Conservation (phyloP, 1,139 yeast species). For the Candida tropicalis region DNA sequence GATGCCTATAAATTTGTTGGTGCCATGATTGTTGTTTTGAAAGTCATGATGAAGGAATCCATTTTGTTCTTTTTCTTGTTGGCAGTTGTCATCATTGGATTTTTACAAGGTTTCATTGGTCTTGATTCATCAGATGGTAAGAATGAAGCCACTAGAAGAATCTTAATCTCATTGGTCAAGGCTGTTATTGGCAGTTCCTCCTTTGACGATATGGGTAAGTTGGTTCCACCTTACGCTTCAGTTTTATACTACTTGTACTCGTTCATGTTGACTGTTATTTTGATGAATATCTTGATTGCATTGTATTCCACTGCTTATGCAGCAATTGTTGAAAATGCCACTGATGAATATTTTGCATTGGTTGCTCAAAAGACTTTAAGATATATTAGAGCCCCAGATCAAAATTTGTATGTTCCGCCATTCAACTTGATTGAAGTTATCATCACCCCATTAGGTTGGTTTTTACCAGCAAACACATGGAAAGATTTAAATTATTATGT, state of each 20-base stretch:
- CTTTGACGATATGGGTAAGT: conserved; percentile 66
- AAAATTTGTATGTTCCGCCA: conserved; percentile 84
- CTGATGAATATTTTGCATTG: conserved; percentile 71
- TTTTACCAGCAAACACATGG: conserved; percentile 29
- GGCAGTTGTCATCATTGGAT: conserved; percentile 72
- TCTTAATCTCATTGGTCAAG: conserved; percentile 65
- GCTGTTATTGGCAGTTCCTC: conserved; percentile 76
- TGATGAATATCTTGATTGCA: conserved; percentile 82
- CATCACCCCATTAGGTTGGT: conserved; percentile 38
- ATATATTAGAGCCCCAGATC: conserved; percentile 87
- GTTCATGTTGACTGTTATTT: conserved; percentile 70
- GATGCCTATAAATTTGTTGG: conserved; percentile 87
- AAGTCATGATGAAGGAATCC: conserved; percentile 86
- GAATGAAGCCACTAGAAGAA: conserved; percentile 68
- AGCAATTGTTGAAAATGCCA: conserved; percentile 78
- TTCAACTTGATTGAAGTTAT: conserved; percentile 70
- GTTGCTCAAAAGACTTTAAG: conserved; percentile 83
- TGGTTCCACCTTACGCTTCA: conserved; percentile 85
- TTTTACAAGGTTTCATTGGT: conserved; percentile 84
- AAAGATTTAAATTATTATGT: conserved; percentile 48
- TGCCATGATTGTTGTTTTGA: conserved; percentile 82
- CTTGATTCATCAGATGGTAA: conserved; percentile 87
- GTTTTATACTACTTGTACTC: conserved; percentile 75
- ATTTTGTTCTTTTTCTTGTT: conserved; percentile 76
- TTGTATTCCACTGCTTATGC: conserved; percentile 84